Base-by-base conservation (phyloP, 2,329 filamentous ascomycete species). In the Phoma sp. region DNA sequence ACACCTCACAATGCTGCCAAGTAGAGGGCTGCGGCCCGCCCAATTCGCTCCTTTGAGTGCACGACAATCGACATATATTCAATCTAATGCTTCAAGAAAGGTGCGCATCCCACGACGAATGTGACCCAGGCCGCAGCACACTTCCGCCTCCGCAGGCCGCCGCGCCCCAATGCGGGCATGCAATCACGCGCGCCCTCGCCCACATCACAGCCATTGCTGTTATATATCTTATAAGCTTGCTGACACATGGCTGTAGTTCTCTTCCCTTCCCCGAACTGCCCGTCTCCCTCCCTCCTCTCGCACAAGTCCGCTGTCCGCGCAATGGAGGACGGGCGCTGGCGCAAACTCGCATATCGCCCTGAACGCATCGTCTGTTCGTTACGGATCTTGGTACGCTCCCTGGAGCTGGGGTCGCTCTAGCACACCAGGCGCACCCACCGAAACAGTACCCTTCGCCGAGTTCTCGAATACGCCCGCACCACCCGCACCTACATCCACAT, bases 1-100 rank as follows among this genome's bases (percentile, higher is more conserved):
- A 65, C 69, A 68, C 54, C 61, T 60, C 61, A 73, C 67, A 53
- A 81, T 80, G 79, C 75, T 80, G 71, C 77, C 78, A 62, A 80
- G 77, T 68, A 78, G 78, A 76, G 78, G 78, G 60, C 64, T 79
- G 34, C 74, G 72, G 65, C 67, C 74, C 56, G 68, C 69, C 51
- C 69, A 68, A 54, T 62, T 69, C 34, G 53, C 55, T 33, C 57
- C 63, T 17, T 52, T 60, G 39, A 60, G 55, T 26, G 63, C 64
- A 38, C 65, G 63, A 26, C 67, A 66, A 26, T 65, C 67, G 28
- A 56, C 57, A 33, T 28, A 54, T 28, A 25, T 62, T 10, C 62
- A 61, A n/a, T 61, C 56, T 29, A 64, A 56, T 57, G 61, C 62
- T 48, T 57, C 69, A 47, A 66, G 71, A 65, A 67, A 74, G 69